Conservation (phyloP, 2,329 filamentous ascomycete genomes). For the Didymella segeticola region DNA sequence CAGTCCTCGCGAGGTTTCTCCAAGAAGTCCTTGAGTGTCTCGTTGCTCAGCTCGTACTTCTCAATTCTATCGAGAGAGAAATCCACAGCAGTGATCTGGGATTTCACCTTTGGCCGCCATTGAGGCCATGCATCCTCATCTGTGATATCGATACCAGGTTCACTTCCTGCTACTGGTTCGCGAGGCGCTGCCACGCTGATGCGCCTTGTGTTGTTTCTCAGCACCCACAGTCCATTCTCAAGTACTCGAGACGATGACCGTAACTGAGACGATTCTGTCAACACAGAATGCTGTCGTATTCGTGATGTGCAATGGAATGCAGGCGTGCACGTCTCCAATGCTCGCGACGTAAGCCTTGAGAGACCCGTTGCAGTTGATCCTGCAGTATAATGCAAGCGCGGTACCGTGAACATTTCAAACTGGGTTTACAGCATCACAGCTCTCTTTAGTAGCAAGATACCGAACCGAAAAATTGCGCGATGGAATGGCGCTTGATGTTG, state of each 20-base stretch:
- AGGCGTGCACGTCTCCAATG: not conserved
- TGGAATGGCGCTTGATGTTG: not conserved
- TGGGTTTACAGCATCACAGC: not conserved
- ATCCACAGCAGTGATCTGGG: constrained; percentile 85
- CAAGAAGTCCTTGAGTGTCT: constrained; percentile 71
- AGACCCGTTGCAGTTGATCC: constrained; percentile 8
- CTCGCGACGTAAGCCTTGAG: not conserved
- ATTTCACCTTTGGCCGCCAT: constrained; percentile 59
- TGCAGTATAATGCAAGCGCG: constrained; percentile 6
- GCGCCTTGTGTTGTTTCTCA: not conserved
- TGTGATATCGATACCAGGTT: constrained; percentile 55
- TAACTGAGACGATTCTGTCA: not conserved
- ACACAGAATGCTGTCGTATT: not conserved
- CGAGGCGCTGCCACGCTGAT: constrained; percentile 7
- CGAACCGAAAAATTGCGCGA: not conserved
- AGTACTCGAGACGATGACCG: not conserved
- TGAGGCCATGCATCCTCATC: constrained; percentile 43
- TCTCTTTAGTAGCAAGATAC: not conserved
- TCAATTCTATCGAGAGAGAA: constrained; percentile 74
- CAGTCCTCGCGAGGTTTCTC: constrained; percentile 66
- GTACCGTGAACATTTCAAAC: constrained; percentile 6
- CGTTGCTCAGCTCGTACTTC: constrained; percentile 73
- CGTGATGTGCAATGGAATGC: not conserved
- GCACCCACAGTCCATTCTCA: not conserved
- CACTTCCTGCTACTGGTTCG: constrained; percentile 24